Evolutionary conservation across 2,329 filamentous ascomycete genomes (phyloP).

Genomic region (Cordyceps militaris): DNA sequence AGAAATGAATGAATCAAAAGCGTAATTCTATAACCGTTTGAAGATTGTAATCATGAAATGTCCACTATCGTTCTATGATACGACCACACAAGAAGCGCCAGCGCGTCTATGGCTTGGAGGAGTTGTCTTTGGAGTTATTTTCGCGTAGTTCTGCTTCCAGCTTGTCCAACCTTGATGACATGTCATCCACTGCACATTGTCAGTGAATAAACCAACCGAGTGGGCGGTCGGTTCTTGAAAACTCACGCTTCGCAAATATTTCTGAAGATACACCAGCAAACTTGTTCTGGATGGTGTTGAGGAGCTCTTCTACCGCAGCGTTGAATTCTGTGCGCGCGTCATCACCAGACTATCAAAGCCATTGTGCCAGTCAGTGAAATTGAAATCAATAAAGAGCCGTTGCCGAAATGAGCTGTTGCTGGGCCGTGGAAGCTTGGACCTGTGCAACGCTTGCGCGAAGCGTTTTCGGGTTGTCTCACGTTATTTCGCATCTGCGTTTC

Average conservation of each 20-base stretch:
- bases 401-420: background rate
- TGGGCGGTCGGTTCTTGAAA: background rate
- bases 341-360: constrained; percentile 22
- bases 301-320: constrained; percentile 75
- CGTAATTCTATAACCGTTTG: background rate
- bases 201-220: background rate
- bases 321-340: constrained; percentile 58
- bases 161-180: constrained; percentile 78
- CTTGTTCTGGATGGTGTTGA: constrained; percentile 78
- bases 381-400: background rate
- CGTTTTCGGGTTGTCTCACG: constrained; percentile 23
- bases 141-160: constrained; percentile 67
- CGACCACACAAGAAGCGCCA: background rate
- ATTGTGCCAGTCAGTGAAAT: background rate
- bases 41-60: background rate
- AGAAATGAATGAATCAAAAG: background rate
- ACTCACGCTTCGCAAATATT: constrained; percentile 79
- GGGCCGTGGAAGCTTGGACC: background rate
- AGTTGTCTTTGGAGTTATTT: constrained; percentile 39
- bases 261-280: constrained; percentile 80
- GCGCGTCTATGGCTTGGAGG: constrained; percentile 28
- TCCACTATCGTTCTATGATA: background rate
- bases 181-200: constrained; percentile 70
- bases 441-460: background rate
- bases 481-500: constrained; percentile 25